phyloP scores from a whole-genome alignment of 495 filamentous ascomycete genomes.

The Talaromyces nanjingensis region DNA sequence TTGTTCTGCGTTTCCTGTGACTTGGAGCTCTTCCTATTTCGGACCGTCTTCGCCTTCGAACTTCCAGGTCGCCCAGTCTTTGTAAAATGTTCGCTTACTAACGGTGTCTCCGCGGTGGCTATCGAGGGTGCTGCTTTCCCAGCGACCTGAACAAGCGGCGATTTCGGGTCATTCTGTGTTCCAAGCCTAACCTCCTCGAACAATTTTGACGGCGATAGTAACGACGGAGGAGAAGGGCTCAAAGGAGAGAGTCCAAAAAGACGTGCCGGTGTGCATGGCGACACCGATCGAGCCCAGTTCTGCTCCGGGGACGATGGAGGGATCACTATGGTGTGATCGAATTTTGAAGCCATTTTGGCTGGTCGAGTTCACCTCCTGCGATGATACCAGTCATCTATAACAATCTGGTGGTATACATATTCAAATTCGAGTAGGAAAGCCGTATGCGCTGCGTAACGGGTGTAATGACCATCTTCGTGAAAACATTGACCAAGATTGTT shows the following conservation, averaged over 20 bases:
- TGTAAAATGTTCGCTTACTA: not conserved
- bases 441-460: not conserved
- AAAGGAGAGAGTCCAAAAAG: conserved; percentile 13
- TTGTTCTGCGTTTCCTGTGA: conserved; percentile 22
- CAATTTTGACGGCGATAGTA: conserved; percentile 30
- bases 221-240: conserved; percentile 22
- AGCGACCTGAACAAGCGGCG: not conserved
- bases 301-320: conserved; percentile 30
- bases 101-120: not conserved
- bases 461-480: not conserved
- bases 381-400: not conserved
- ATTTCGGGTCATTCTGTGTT: conserved; percentile 6
- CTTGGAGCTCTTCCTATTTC: conserved; percentile 15
- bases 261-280: conserved; percentile 11
- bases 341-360: not conserved
- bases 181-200: conserved; percentile 15
- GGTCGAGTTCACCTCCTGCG: not conserved
- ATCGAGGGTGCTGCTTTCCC: not conserved
- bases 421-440: not conserved
- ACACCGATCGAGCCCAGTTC: conserved; percentile 13
- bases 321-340: conserved; percentile 2
- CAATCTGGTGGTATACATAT: not conserved
- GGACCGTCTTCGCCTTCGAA: conserved; percentile 14
- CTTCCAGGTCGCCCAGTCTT: not conserved
- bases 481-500: not conserved